Percentiles rank a stretch among this genome's conserved stretches.
These are phyloP conservation scores for Musa troglodytarum DNA, from an alignment of 176 grass and related monocot genomes.

Conservation along the genomic window DNA sequence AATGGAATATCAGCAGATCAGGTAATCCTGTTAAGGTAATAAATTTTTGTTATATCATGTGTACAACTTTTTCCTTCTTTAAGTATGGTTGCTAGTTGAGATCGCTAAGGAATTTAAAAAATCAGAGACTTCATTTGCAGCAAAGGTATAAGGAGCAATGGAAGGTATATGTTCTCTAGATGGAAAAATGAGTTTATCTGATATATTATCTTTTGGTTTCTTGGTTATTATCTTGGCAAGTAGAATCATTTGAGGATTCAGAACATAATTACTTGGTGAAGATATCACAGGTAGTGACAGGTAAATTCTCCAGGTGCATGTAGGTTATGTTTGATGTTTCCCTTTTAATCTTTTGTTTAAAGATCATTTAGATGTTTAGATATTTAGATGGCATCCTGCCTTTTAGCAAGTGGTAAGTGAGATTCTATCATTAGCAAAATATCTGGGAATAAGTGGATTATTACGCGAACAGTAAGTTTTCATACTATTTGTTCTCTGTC, in stretches of 20 bases:
- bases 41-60: too few species aligned
- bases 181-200: not conserved
- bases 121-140: too few species aligned
- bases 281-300: slow-evolving; percentile 5
- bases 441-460: too few species aligned
- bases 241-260: slow-evolving; percentile 18
- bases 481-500: too few species aligned
- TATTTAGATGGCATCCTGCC: not conserved
- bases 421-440: not conserved
- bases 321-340: not conserved
- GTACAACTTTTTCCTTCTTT: too few species aligned
- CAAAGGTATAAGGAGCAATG: slow-evolving; percentile 1
- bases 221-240: slow-evolving; percentile 6
- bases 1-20: too few species aligned
- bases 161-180: slow-evolving; percentile 22
- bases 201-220: slow-evolving; percentile 9
- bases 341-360: not conserved
- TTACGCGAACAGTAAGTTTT: too few species aligned
- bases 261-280: slow-evolving; percentile 2
- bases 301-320: not conserved
- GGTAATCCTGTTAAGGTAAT: too few species aligned
- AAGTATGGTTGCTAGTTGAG: too few species aligned
- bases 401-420: not conserved
- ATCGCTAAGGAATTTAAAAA: too few species aligned
- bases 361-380: not conserved